These are phyloP conservation scores for Noccaea caerulescens DNA, from an alignment of 345 rosid genomes.

Conservation along the genomic window DNA sequence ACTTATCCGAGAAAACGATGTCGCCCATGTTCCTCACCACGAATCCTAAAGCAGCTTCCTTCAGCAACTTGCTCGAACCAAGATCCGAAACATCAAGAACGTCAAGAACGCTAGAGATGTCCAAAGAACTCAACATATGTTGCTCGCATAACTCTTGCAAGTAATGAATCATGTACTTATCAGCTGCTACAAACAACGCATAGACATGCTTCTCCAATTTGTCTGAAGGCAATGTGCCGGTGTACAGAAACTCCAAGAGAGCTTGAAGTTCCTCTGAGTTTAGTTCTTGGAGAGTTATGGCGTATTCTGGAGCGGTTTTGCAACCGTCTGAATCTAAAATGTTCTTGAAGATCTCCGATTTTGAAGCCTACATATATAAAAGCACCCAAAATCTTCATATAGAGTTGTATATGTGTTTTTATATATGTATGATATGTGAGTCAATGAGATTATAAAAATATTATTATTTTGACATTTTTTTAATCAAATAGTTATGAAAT, in stretches of 20 bases:
- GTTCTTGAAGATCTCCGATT: constrained; percentile 79
- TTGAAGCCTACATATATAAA: constrained; percentile 59
- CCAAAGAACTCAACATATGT: constrained; percentile 56
- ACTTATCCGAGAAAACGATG: constrained; percentile 58
- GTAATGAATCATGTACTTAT: constrained; percentile 75
- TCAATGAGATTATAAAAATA: no score
- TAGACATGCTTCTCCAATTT: constrained; percentile 62
- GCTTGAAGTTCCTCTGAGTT: constrained; percentile 70
- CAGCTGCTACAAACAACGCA: constrained; percentile 63
- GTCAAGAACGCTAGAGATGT: constrained; percentile 59
- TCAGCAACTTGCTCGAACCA: constrained; percentile 55
- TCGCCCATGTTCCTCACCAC: constrained; percentile 67
- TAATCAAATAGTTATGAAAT: no score
- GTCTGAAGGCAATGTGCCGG: constrained; percentile 55
- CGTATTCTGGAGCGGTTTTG: constrained; percentile 64
- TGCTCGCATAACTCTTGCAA: constrained; percentile 63
- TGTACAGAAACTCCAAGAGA: constrained; percentile 77
- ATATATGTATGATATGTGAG: no score
- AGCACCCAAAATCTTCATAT: neutral
- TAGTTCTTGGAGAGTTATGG: constrained; percentile 61
- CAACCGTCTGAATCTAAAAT: constrained; percentile 67
- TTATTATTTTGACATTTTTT: no score
- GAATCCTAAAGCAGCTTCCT: constrained; percentile 59
- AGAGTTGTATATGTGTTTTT: neutral
- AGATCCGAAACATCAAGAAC: constrained; percentile 63